Evolutionary conservation across 768 basidiomycete genomes (phyloP), one percentile per base, ranked within the genome.

Genomic region (Suillus clintonianus): DNA sequence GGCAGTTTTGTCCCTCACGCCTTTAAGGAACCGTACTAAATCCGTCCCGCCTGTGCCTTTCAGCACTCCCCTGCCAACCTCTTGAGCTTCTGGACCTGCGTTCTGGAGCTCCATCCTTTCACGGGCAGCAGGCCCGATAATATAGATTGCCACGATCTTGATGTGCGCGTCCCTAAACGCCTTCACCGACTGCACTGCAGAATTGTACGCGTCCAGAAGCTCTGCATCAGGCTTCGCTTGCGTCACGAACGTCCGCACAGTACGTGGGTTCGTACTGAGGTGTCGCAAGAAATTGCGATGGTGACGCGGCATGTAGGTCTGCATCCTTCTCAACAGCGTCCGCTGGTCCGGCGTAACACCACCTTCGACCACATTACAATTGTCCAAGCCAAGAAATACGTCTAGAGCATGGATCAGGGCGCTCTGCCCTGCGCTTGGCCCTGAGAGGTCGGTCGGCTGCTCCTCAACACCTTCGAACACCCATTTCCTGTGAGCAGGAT

Each of bases 371-470:
- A 73, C 70, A 62, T 76, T 76, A 39, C 79, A 78, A 62, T 79
- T 77, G 68, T 89, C 86, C 7, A 92, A 79, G 14, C 89, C 89
- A 10, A 92, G 80, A 70, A 92, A 92, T 34, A 89, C 78, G 65
- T 91, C 91, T 13, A 92, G 76, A 6, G 86, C 85, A 62, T 92
- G 91, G 14, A 95, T 84, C 24, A 94, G 78, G 5, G 89, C 83
- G 70, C 90, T 92, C 76, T 95, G 93, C 0, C 92, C 93, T 2
- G 93, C 93, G 66, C 88, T 90, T 9, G 93, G 89, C 2, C 93
- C 93, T 1, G 88, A 89, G 37, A 91, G 80, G 66, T 90, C 84
- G 7, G 75, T 78, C 1, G 83, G 83, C 62, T 82, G 80, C 56
- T 78, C 77, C 7, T 82, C 83, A 10, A 86, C 75, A 4, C 89